Evolutionary conservation across 345 rosid genomes (phyloP), one percentile per base, ranked within the genome.

Genomic region (Lumnitzera racemosa): DNA sequence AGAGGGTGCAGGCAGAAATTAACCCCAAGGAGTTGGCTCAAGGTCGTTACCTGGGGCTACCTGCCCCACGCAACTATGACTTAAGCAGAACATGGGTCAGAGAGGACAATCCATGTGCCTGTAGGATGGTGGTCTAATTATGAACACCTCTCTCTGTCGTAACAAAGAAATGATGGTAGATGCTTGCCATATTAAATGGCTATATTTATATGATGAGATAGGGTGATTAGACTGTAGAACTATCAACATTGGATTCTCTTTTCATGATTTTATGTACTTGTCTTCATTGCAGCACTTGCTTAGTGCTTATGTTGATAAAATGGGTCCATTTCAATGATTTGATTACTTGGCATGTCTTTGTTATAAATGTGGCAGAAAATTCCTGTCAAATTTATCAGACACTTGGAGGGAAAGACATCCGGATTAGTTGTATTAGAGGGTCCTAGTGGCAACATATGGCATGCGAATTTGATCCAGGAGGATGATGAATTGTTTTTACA

Each of bases 381-480:
- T 61, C 90, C 87, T 0, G 41, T 25, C 15, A 62, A 65, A 27
- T 84, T 81, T 52, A 17, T 64, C 49, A 75, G 49, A 51, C 74
- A 81, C 64, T 41, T 84, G 74, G 81, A 75, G 41, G 76, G 72
- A 46, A 66, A 53, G 70, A 50, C 58, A 12, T 73, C 72, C 31
- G 87, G 80, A 36, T 60, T 72, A 31, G 80, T 63, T 61, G 68
- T 76, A 16, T 67, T 84, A 56, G 51, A 61, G 54, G 85, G 87
- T 49, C 90, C 87, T 13, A 81, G 90, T 54, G 81, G 84, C 71
- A 64, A 73, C 59, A 36, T 66, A 24, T 81, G 90, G 85, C 63
- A 63, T 23, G 75, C 72, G 57, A 70, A 75, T 24, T 68, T 81
- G 68, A 58, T 58, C 64, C 65, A 71, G 55, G 63, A 62, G 57